These are phyloP conservation scores for Monosporozyma servazzii DNA, from an alignment of 805 yeast genomes.

Conservation along the genomic window DNA sequence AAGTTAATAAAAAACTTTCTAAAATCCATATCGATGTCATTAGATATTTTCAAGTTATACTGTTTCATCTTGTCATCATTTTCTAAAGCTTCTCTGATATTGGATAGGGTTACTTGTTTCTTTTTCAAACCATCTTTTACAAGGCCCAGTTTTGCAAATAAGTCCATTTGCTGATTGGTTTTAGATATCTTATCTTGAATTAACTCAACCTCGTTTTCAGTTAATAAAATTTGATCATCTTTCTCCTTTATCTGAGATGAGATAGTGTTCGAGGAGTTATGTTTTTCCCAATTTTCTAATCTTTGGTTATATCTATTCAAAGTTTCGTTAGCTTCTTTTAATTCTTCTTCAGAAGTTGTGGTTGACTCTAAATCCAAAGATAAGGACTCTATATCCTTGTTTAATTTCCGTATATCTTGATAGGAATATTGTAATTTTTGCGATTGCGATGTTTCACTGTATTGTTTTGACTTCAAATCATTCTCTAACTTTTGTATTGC, in stretches of 20 bases:
- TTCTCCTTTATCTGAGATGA: constrained; percentile 31
- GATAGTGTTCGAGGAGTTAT: constrained; percentile 24
- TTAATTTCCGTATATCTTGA: constrained; percentile 34
- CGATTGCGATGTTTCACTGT: constrained; percentile 22
- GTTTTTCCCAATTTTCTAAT: constrained; percentile 26
- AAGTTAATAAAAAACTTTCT: constrained; percentile 12
- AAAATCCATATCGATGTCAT: constrained; percentile 18
- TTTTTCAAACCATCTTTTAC: constrained; percentile 17
- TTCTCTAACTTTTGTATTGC: constrained; percentile 4
- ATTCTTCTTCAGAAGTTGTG: constrained; percentile 36
- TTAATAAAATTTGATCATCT: constrained; percentile 29
- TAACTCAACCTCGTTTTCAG: constrained; percentile 43
- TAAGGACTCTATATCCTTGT: constrained; percentile 31
- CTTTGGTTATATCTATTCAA: constrained; percentile 34
- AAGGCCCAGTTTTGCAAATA: constrained; percentile 44
- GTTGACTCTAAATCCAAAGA: constrained; percentile 33
- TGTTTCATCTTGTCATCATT: constrained; percentile 6
- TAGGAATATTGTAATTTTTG: constrained; percentile 37
- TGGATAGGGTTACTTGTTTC: constrained; percentile 9
- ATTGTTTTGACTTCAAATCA: constrained; percentile 13
- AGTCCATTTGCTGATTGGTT: constrained; percentile 50
- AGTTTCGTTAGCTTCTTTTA: constrained; percentile 38
- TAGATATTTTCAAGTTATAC: constrained; percentile 8
- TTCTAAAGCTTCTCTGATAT: not conserved
- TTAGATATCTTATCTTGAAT: constrained; percentile 41